A percentile compares a stretch with the other conserved stretches of the same genome.
Evolutionary conservation across 2,329 filamentous ascomycete genomes (phyloP).

Genomic region (Aspergillus melleus): DNA sequence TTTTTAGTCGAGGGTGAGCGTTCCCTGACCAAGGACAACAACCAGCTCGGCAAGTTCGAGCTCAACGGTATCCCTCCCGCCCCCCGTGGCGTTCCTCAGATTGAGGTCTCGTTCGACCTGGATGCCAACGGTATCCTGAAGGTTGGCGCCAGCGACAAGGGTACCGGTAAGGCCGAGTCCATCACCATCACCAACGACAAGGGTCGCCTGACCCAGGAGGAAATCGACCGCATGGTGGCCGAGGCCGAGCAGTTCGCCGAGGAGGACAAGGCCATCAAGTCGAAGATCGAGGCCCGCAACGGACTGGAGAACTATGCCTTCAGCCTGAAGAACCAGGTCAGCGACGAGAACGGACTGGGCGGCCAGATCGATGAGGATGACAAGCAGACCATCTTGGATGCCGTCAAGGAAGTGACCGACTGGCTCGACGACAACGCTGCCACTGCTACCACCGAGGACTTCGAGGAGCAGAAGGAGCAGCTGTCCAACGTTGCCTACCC

Average conservation of each 20-base stretch:
- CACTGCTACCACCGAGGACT: constrained; percentile 85
- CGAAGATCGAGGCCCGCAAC: constrained; percentile 96
- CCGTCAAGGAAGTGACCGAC: constrained; percentile 93
- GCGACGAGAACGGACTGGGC: constrained; percentile 93
- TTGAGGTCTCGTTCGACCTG: constrained; percentile 96
- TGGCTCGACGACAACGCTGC: constrained; percentile 96
- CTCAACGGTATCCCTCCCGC: constrained; percentile 93
- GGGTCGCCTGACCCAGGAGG: constrained; percentile 91
- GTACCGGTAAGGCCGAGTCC: constrained; percentile 92
- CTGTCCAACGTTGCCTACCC: constrained; percentile 94
- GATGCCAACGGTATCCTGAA: constrained; percentile 98
- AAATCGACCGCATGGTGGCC: constrained; percentile 98
- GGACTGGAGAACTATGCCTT: constrained; percentile 98
- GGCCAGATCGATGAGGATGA: constrained; percentile 98
- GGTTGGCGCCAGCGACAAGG: constrained; percentile 95
- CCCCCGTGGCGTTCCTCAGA: constrained; percentile 94
- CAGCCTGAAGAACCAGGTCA: constrained; percentile 98
- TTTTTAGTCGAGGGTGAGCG: constrained; percentile 75
- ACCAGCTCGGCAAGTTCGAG: constrained; percentile 97
- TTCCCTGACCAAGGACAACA: constrained; percentile 94
- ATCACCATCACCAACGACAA: constrained; percentile 99
- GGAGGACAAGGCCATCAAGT: constrained; percentile 96
- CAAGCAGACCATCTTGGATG: constrained; percentile 93
- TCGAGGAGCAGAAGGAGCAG: constrained; percentile 99
- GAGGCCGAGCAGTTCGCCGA: constrained; percentile 99